phyloP scores from a whole-genome alignment of 2,329 filamentous ascomycete genomes.

The Didymella exigua region DNA sequence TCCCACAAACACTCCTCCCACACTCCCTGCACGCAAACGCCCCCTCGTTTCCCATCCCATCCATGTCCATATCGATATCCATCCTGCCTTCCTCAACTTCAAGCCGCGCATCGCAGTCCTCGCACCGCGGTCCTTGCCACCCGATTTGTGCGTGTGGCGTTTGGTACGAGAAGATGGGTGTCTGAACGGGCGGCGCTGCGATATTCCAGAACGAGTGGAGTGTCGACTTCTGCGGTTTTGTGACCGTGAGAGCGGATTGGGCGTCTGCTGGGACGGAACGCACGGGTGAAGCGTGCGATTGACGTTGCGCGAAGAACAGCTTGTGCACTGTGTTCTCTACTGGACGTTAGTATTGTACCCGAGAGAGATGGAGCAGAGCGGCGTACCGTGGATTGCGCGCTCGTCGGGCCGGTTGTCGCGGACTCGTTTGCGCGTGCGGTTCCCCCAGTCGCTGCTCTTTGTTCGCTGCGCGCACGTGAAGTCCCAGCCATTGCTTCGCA shows the following conservation, averaged over 20 bases:
- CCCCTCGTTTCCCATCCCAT: slow-evolving; percentile 26
- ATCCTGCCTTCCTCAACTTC: slow-evolving; percentile 38
- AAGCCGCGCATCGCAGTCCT: slow-evolving; percentile 52
- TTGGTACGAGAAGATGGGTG: slow-evolving; percentile 24
- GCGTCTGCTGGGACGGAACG: slow-evolving; percentile 23
- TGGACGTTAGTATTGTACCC: not conserved
- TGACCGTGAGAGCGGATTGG: slow-evolving; percentile 7
- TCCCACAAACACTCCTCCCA: slow-evolving; percentile 49
- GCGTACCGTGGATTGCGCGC: slow-evolving; percentile 59
- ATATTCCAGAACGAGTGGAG: slow-evolving; percentile 57
- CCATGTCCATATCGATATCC: slow-evolving; percentile 49
- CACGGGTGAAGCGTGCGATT: slow-evolving; percentile 38
- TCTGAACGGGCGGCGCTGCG: slow-evolving; percentile 38
- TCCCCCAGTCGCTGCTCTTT: slow-evolving; percentile 54
- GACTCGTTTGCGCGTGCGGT: slow-evolving; percentile 64
- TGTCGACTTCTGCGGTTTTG: slow-evolving; percentile 50
- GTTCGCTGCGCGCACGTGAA: slow-evolving; percentile 34
- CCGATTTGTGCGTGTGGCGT: slow-evolving; percentile 12
- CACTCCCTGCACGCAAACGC: slow-evolving; percentile 49
- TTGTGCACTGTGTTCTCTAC: slow-evolving; percentile 54
- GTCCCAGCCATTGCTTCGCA: slow-evolving; percentile 30
- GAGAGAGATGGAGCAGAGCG: not conserved
- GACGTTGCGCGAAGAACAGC: slow-evolving; percentile 53
- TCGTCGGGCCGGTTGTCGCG: slow-evolving; percentile 64
- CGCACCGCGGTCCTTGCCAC: slow-evolving; percentile 41